Evolutionary conservation across 495 filamentous ascomycete genomes (phyloP).

Genomic region (Neurospora hispaniola): DNA sequence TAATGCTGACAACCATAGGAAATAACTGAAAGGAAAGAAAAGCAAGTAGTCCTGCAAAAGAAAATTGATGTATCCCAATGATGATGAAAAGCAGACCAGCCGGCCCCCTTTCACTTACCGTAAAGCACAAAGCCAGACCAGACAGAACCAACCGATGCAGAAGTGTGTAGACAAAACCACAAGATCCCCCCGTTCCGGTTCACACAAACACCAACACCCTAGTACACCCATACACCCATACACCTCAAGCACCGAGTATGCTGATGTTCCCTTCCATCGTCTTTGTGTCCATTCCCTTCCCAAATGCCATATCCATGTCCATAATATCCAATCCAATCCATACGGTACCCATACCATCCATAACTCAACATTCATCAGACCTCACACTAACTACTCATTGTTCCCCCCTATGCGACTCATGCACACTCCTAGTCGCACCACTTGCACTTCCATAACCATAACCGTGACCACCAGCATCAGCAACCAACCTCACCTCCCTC

Average conservation of each 20-base stretch:
- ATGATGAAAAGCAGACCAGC: not conserved
- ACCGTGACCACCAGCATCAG: not conserved
- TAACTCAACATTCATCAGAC: not conserved
- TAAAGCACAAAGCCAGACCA: not conserved
- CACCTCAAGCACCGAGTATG: not conserved
- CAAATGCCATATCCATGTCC: not conserved
- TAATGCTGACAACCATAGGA: not conserved
- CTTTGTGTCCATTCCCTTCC: not conserved
- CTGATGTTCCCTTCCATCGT: not conserved
- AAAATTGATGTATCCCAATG: not conserved
- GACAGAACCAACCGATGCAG: not conserved
- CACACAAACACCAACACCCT: not conserved
- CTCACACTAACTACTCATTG: not conserved
- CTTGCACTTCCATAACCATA: not conserved
- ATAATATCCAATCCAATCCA: not conserved
- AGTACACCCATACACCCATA: not conserved
- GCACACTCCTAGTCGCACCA: not conserved
- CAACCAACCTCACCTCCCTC: conserved; percentile 5
- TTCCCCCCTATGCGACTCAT: not conserved
- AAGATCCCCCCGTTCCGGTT: not conserved
- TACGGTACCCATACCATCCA: not conserved
- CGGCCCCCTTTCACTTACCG: not conserved
- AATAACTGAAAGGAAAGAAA: not conserved
- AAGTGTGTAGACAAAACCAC: not conserved
- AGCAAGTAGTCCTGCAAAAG: not conserved